A percentile compares a stretch with the other conserved stretches of the same genome.
Evolutionary conservation across 257 asterid genomes (phyloP).

Genomic region (Solanum boliviense): DNA sequence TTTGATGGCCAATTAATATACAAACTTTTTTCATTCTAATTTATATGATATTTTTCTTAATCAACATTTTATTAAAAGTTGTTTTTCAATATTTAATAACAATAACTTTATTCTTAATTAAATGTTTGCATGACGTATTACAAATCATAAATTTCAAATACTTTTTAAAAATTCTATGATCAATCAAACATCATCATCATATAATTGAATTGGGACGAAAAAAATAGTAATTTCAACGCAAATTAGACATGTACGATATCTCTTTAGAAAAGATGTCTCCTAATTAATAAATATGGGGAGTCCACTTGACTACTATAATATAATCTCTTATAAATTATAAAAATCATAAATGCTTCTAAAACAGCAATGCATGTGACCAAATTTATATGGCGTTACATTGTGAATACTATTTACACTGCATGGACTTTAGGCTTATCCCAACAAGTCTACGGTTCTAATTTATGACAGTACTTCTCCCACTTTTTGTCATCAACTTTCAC

Average conservation of each 20-base stretch:
- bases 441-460: not conserved
- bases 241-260: not conserved
- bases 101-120: not conserved
- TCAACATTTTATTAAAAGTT: no score
- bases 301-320: not conserved
- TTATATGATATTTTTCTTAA: not conserved
- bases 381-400: not conserved
- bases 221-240: not conserved
- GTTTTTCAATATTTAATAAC: not conserved
- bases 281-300: not conserved
- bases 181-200: not conserved
- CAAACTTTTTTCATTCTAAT: not conserved
- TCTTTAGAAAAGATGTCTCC: not conserved
- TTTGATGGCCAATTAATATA: not conserved
- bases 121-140: no score
- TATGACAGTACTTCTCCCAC: not conserved
- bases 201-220: not conserved
- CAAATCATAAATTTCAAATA: not conserved
- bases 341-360: not conserved
- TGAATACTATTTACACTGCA: not conserved
- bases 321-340: not conserved
- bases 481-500: not conserved
- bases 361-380: not conserved
- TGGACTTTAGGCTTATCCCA: not conserved
- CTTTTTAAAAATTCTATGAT: rapidly evolving